Base-by-base conservation (phyloP, 176 grass and related monocot genomes). In the Triticum timopheevii region DNA sequence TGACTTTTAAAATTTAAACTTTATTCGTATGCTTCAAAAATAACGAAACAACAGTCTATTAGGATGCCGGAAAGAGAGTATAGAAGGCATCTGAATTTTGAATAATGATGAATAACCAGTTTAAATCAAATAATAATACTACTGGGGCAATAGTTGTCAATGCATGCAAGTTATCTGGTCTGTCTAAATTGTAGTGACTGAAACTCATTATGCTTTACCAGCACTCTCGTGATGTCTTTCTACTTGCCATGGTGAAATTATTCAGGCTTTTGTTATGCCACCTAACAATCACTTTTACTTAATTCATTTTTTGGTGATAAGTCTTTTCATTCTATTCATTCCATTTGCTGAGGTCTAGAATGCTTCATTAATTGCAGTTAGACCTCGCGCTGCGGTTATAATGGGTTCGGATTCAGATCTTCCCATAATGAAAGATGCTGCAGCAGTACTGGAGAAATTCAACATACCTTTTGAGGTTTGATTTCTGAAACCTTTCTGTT, bases 351-450 rank as follows among this genome's bases (percentile, higher is more conserved):
- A 39, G 12, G 42, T 86, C 40, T 82, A 85, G 2, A 20, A 81
- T 89, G 15, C 58, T 68, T 19, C 17, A 3, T 90, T 62, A 11
- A 42, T 66, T 92, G 19, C 89, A 94, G 97, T 22, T 81, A 90
- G 50, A 88, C 90, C 92, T 88, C 75, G 84, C 17, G 85, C 86
- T 85, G 88, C 89, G 28, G 87, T 99, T 83, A 94, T 99, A 76
- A 99, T 96, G 97, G 97, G 97, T 4, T 99, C 94, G 45, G 87
- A 99, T 91, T 96, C 97, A 27, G 92, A 99, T 89, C 92, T 99
- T 73, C 85, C 87, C 38, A 64, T 83, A 28, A 96, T 99, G 97
- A 99, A 91, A 91, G 97, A 93, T 83, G 94, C 94, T 70, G 92
- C 89, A 19, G 73, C 56, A 65, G 39, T 99, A 81, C 62, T 99